phyloP scores from a whole-genome alignment of 2,329 filamentous ascomycete species.

The Pestalotiopsis sp. region DNA sequence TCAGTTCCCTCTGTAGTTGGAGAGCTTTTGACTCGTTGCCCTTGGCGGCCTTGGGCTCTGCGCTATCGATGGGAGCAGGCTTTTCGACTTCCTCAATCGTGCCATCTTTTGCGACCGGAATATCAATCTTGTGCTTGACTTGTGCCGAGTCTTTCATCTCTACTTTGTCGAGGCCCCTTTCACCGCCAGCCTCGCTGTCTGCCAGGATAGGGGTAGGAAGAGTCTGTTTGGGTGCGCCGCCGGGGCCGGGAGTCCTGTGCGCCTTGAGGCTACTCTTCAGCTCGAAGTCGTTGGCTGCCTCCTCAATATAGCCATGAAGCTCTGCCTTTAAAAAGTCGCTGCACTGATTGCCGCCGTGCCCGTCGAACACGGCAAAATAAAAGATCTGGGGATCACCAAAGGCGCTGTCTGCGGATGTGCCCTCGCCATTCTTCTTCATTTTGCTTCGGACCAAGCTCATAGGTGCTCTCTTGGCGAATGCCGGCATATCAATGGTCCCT shows the following conservation, averaged over 20 bases:
- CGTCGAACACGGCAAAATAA: constrained; percentile 96
- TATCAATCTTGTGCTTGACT: constrained; percentile 38
- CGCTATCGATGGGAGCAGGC: constrained; percentile 37
- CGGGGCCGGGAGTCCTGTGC: constrained; percentile 27
- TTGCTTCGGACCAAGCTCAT: constrained; percentile 54
- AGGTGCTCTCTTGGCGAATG: constrained; percentile 84
- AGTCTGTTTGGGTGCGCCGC: constrained; percentile 10
- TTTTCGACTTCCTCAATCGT: constrained; percentile 38
- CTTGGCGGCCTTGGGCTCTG: constrained; percentile 48
- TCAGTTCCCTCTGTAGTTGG: constrained; percentile 69
- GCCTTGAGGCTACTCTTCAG: constrained; percentile 73
- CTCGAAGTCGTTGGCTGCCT: constrained; percentile 75
- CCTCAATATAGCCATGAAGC: constrained; percentile 86
- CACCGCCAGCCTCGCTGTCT: constrained; percentile 29
- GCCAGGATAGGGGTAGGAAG: constrained; percentile 16
- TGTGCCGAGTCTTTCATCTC: constrained; percentile 54
- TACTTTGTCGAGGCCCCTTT: constrained; percentile 41
- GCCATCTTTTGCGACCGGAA: constrained; percentile 32
- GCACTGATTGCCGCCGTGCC: constrained; percentile 89
- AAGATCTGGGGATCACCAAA: constrained; percentile 94
- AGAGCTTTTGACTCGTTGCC: constrained; percentile 61
- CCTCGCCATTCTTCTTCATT: constrained; percentile 56
- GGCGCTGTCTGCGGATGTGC: constrained; percentile 72
- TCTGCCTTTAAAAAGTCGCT: constrained; percentile 83
- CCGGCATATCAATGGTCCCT: constrained; percentile 88